A percentile compares a stretch with the other conserved stretches of the same genome.
These are phyloP conservation scores for Hippophae tibetana DNA, from an alignment of 306 rosid genomes.

Conservation along the genomic window DNA sequence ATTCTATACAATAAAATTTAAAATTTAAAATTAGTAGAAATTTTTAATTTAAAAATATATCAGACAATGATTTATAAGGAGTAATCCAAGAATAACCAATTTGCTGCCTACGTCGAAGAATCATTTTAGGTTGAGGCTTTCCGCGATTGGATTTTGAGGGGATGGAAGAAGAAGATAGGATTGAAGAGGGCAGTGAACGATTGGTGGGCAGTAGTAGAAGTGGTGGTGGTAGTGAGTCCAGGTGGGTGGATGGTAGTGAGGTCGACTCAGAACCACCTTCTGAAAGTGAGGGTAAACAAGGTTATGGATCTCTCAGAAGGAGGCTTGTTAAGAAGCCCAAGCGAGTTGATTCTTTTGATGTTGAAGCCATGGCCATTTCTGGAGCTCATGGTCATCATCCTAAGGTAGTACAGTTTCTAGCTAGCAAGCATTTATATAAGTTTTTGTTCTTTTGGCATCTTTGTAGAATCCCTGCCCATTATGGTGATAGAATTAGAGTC, in stretches of 20 bases:
- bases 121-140: background rate
- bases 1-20: no score
- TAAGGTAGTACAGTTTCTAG: slow-evolving; percentile 28
- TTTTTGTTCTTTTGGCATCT: background rate
- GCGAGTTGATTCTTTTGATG: slow-evolving; percentile 82
- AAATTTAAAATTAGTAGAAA: no score
- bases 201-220: slow-evolving; percentile 29
- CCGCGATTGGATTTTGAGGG: slow-evolving; percentile 22
- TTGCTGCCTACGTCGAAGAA: no score
- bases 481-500: no score
- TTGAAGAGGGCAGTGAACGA: slow-evolving; percentile 63
- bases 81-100: no score
- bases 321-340: slow-evolving; percentile 73
- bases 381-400: slow-evolving; percentile 39
- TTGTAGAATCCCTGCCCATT: background rate
- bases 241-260: slow-evolving; percentile 94
- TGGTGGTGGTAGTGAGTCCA: slow-evolving; percentile 39
- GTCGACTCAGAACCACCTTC: slow-evolving; percentile 51
- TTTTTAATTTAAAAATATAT: no score
- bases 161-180: slow-evolving; percentile 47
- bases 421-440: background rate
- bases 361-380: slow-evolving; percentile 83
- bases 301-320: slow-evolving; percentile 59
- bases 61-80: no score
- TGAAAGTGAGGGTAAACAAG: slow-evolving; percentile 37